phyloP scores from a whole-genome alignment of 148 eudicot genomes.

The Nepenthes gracilis region DNA sequence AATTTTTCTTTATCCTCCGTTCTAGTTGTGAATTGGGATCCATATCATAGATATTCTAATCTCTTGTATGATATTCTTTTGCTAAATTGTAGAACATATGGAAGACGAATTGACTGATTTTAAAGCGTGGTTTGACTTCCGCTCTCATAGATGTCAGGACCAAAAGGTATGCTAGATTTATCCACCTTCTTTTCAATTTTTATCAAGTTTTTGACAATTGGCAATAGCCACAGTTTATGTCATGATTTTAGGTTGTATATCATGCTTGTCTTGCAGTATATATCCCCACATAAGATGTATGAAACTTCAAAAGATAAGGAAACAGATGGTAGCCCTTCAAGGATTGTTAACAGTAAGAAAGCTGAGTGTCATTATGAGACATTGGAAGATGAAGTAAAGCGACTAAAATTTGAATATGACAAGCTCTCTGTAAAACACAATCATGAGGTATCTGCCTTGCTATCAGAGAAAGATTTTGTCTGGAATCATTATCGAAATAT shows the following conservation, averaged over 20 bases:
- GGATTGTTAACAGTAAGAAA: slow-evolving; percentile 1
- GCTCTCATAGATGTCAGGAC: slow-evolving; percentile 29
- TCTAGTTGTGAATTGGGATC: not conserved
- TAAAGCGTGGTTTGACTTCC: slow-evolving; percentile 41
- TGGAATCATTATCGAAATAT: slow-evolving; percentile 59
- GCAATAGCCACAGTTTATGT: too few species aligned
- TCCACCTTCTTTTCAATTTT: not conserved
- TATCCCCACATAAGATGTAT: slow-evolving; percentile 10
- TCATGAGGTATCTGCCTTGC: slow-evolving; percentile 42
- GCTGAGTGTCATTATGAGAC: slow-evolving; percentile 10
- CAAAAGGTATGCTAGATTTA: slow-evolving; percentile 23
- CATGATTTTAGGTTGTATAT: too few species aligned
- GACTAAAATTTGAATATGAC: slow-evolving; percentile 36
- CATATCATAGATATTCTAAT: not conserved
- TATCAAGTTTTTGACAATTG: not conserved
- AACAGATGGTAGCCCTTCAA: slow-evolving; percentile 6
- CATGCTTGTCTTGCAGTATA: slow-evolving; percentile 10
- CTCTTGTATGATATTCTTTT: not conserved
- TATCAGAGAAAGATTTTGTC: slow-evolving; percentile 46
- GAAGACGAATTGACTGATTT: slow-evolving; percentile 44
- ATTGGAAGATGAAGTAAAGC: slow-evolving; percentile 27
- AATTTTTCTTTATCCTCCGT: too few species aligned
- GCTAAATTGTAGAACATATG: slow-evolving; percentile 33
- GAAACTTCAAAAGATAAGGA: slow-evolving; percentile 11
- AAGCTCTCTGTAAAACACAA: slow-evolving; percentile 27